These are phyloP conservation scores for Verticillium dahliae DNA, from an alignment of 2,329 filamentous ascomycete genomes.

Conservation along the genomic window DNA sequence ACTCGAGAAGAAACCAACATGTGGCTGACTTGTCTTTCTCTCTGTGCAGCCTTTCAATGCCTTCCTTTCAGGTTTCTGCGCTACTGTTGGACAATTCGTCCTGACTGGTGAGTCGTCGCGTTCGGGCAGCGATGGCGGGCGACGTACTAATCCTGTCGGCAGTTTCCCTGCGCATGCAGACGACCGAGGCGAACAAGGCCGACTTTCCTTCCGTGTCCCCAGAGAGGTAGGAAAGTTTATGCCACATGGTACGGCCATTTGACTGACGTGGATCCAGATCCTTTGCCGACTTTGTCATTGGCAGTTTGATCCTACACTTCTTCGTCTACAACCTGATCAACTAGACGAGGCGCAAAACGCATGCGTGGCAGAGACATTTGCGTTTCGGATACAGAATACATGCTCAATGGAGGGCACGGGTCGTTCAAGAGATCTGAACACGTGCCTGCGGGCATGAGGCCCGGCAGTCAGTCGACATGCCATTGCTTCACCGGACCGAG, in stretches of 20 bases:
- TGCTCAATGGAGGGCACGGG: not conserved
- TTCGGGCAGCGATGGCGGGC: not conserved
- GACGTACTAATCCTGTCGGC: not conserved
- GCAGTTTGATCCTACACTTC: slow-evolving; percentile 92
- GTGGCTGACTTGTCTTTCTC: not conserved
- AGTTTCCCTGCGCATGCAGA: slow-evolving; percentile 81
- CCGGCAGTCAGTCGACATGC: not conserved
- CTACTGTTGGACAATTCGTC: slow-evolving; percentile 95
- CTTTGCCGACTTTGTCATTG: slow-evolving; percentile 93
- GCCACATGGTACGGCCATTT: slow-evolving; percentile 8
- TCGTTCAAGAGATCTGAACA: not conserved
- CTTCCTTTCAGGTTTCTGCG: slow-evolving; percentile 90
- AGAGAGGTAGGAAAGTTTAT: slow-evolving; percentile 52
- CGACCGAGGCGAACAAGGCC: slow-evolving; percentile 70
- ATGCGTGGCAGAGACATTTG: not conserved
- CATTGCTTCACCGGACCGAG: not conserved
- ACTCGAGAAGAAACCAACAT: not conserved
- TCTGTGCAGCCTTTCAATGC: slow-evolving; percentile 87
- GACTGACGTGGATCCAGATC: slow-evolving; percentile 49
- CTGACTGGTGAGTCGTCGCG: slow-evolving; percentile 64
- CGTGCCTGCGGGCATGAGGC: not conserved
- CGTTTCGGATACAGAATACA: not conserved
- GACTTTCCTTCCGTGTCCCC: slow-evolving; percentile 73
- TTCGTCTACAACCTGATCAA: slow-evolving; percentile 99
- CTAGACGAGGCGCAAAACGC: slow-evolving; percentile 37